phyloP scores from a whole-genome alignment of 768 basidiomycete species.

The Leccinum boreale region DNA sequence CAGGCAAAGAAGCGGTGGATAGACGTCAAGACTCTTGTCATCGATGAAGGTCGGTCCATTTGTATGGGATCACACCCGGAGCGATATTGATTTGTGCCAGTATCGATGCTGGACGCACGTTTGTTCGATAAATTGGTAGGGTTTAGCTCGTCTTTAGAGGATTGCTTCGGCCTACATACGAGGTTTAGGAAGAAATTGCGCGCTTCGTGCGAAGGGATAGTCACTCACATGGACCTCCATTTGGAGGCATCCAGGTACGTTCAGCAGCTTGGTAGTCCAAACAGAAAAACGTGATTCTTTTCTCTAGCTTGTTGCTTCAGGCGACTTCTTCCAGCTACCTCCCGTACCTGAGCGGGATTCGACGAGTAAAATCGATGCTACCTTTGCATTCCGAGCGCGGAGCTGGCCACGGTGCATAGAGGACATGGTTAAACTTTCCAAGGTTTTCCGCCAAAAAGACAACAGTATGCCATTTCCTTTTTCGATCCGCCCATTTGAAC shows the following conservation, averaged over 20 bases:
- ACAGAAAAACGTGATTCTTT: constrained; percentile 6
- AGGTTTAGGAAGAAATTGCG: constrained; percentile 36
- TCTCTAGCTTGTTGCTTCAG: constrained; percentile 63
- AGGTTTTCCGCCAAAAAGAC: constrained; percentile 75
- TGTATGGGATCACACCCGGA: background rate
- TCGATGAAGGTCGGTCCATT: constrained; percentile 64
- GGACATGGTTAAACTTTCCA: constrained; percentile 44
- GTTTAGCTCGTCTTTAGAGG: constrained; percentile 35
- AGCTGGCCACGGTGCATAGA: constrained; percentile 57
- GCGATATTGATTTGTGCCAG: constrained; percentile 28
- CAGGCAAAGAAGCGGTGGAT: constrained; percentile 45
- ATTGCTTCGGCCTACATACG: constrained; percentile 1
- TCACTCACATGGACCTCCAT: constrained; percentile 35
- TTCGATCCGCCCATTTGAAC: background rate
- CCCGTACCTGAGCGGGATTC: constrained; percentile 57
- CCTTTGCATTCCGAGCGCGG: constrained; percentile 64
- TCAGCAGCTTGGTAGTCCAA: background rate
- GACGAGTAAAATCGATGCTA: constrained; percentile 47
- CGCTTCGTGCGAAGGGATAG: constrained; percentile 37
- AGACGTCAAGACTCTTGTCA: constrained; percentile 50
- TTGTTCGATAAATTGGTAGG: constrained; percentile 68
- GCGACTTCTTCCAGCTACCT: constrained; percentile 81
- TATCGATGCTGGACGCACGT: constrained; percentile 73
- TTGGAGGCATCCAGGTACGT: constrained; percentile 65
- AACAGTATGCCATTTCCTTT: constrained; percentile 32